Evolutionary conservation across 371 early-diverging fungal species (phyloP).

Genomic region (Rhizopus delemar): DNA sequence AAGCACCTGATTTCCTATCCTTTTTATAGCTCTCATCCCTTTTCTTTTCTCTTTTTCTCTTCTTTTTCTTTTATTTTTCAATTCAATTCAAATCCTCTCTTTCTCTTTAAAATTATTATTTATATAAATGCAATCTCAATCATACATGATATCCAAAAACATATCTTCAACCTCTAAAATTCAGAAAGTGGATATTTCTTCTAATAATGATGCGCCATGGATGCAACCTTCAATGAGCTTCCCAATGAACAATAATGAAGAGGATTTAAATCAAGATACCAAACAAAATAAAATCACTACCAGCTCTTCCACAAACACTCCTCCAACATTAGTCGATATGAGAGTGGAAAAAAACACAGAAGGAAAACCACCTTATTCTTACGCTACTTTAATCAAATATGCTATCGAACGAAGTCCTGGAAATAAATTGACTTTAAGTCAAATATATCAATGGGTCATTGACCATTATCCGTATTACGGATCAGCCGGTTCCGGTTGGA

Average conservation of each 20-base stretch:
- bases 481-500: slow-evolving; percentile 77
- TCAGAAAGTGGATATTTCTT: slow-evolving; percentile 12
- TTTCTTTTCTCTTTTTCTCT: slow-evolving; percentile 16
- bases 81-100: neutral
- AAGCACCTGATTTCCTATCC: slow-evolving; percentile 18
- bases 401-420: slow-evolving; percentile 76
- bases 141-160: slow-evolving; percentile 16
- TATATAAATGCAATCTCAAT: slow-evolving; percentile 6
- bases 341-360: slow-evolving; percentile 32
- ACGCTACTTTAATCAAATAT: slow-evolving; percentile 86
- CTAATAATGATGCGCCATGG: slow-evolving; percentile 17
- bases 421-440: slow-evolving; percentile 77
- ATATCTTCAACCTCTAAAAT: slow-evolving; percentile 20
- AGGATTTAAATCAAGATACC: neutral
- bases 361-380: slow-evolving; percentile 84
- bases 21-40: slow-evolving; percentile 4
- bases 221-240: slow-evolving; percentile 8
- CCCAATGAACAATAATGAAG: neutral
- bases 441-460: slow-evolving; percentile 89
- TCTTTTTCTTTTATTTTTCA: slow-evolving; percentile 9
- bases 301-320: slow-evolving; percentile 8
- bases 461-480: slow-evolving; percentile 74
- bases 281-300: slow-evolving; percentile 3
- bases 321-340: slow-evolving; percentile 19
- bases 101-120: slow-evolving; percentile 1